Conservation (phyloP, 2,329 filamentous ascomycete species). For the Fusarium nygamai region DNA sequence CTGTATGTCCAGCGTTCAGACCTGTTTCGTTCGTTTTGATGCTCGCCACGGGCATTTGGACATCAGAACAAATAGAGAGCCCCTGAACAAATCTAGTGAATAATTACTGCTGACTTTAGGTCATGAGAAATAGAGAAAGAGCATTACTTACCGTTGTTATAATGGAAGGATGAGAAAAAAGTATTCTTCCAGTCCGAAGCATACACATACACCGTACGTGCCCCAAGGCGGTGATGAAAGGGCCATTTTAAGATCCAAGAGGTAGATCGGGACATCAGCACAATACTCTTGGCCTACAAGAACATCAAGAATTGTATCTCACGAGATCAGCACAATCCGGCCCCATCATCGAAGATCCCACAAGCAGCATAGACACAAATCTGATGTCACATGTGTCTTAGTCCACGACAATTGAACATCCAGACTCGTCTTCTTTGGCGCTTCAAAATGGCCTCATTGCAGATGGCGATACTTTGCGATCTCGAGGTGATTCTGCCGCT, state of each 20-base stretch:
- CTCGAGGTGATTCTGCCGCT: not conserved
- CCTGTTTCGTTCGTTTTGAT: not conserved
- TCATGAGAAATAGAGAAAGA: not conserved
- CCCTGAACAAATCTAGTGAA: not conserved
- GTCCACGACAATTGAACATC: not conserved
- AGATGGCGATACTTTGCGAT: too few relatives aligned
- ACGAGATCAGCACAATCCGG: accelerated
- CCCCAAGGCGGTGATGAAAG: too few relatives aligned
- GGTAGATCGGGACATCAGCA: too few relatives aligned
- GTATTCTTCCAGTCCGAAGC: too few relatives aligned
- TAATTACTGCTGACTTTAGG: too few relatives aligned
- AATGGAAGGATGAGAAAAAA: accelerated
- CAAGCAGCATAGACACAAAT: not conserved
- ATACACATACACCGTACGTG: not conserved
- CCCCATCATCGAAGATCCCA: accelerated
- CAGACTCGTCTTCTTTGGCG: too few relatives aligned
- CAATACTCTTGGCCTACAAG: not conserved
- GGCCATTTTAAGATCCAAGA: too few relatives aligned
- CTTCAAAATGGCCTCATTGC: too few relatives aligned
- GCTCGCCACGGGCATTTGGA: accelerated
- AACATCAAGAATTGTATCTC: not conserved
- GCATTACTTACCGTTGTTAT: not conserved
- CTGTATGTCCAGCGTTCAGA: not conserved
- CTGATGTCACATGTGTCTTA: not conserved
- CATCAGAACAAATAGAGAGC: not conserved